Evolutionary conservation across 257 asterid genomes (phyloP), one percentile per base, ranked within the genome.

Genomic region (Salvia hispanica): DNA sequence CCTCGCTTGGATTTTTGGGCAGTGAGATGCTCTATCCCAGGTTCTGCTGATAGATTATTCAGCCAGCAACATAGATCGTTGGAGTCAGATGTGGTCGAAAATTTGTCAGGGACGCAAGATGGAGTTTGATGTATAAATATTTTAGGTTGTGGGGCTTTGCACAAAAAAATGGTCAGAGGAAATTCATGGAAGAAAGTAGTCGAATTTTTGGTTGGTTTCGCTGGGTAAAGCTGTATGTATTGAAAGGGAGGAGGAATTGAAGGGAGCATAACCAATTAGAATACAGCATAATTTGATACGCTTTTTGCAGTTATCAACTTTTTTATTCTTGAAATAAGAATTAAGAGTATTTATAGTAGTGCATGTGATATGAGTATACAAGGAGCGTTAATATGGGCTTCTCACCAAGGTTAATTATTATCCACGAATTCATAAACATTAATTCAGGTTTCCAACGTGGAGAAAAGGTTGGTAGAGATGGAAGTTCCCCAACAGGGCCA

Each of bases 1-100:
- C 86, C 88, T 34, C 58, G 74, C 40, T 71, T 83, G 7, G 83
- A 77, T 74, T 72, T 76, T 5, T 80, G 81, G 25, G 64, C 75
- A 66, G n/a, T 39, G 56, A 62, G 76, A 50, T 53, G 44, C 65
- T 18, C 59, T 36, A 47, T 67, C 50, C 67, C 66, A 28, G 71
- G 58, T 48, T 47, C 75, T 16, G 76, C 73, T 5, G 85, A 80
- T 52, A 72, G 53, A 67, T 58, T 62, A 51, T 60, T 66, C 69
- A 76, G 65, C 78, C 84, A 76, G 57, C 83, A 69, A 58, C 45
- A 8, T 40, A 79, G 57, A 39, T 21, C 63, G 5, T 43, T 76
- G 16, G 69, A 58, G 54, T 47, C 74, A 2, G 72, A 74, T 47
- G 76, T 60, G 62, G 64, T 62, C 9, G 86, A 74, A 60, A 69